These are phyloP conservation scores for Colletotrichum godetiae DNA, from an alignment of 2,329 filamentous ascomycete species.

Conservation along the genomic window DNA sequence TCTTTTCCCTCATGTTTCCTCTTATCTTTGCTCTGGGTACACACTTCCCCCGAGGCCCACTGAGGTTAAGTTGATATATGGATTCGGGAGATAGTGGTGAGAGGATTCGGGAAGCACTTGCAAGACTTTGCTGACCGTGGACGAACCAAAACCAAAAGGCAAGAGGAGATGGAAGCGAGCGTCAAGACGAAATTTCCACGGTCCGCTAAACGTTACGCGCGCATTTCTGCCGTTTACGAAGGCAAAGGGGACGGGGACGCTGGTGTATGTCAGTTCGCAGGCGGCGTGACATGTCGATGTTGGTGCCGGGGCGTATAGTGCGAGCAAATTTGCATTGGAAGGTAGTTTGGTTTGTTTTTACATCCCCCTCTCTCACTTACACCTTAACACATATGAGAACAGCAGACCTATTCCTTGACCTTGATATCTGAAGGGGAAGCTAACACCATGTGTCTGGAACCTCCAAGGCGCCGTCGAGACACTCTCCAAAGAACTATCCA, in stretches of 20 bases:
- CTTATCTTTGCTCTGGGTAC: no score
- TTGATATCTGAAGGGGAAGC: background rate
- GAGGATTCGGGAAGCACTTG: no score
- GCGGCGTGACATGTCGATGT: conserved; percentile 47
- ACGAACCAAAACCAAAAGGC: background rate
- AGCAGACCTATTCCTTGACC: no score
- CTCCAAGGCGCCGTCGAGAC: conserved; percentile 43
- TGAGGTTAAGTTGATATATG: no score
- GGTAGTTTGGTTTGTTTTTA: conserved; percentile 33
- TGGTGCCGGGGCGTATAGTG: conserved; percentile 44
- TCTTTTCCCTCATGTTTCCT: no score
- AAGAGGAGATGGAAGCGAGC: conserved; percentile 11
- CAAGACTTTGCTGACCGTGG: no score
- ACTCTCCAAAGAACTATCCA: conserved; percentile 42
- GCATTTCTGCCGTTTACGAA: conserved; percentile 47
- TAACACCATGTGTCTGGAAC: background rate
- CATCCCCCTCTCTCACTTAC: no score
- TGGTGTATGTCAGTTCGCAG: conserved; percentile 50
- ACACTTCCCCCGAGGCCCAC: no score
- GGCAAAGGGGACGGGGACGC: conserved; percentile 42
- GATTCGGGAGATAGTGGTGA: no score
- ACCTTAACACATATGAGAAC: no score
- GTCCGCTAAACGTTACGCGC: conserved; percentile 49
- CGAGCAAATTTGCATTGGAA: conserved; percentile 47
- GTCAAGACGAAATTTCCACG: conserved; percentile 52